Evolutionary conservation across 176 grass and related monocot species (phyloP).

Genomic region (Lolium multiflorum): DNA sequence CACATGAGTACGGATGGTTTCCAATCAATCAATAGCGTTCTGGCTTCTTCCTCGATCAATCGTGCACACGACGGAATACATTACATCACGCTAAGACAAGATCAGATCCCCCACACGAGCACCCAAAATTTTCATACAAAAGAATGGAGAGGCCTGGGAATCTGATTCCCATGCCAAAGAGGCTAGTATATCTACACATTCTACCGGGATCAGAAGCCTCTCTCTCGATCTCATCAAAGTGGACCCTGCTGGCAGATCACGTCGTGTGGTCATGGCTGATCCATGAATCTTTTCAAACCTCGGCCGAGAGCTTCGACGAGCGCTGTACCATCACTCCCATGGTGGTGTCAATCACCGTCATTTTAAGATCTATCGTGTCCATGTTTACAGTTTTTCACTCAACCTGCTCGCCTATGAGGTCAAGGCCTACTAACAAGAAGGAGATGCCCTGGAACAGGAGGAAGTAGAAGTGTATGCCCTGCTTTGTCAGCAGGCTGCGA

Average conservation of each 20-base stretch:
- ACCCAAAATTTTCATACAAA: slow-evolving; percentile 68
- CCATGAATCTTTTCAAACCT: slow-evolving; percentile 28
- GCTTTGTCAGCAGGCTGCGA: slow-evolving; percentile 90
- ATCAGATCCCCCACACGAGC: slow-evolving; percentile 37
- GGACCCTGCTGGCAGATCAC: slow-evolving; percentile 20
- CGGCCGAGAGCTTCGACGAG: slow-evolving; percentile 34
- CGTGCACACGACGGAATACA: not conserved
- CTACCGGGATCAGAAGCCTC: not conserved
- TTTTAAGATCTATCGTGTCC: slow-evolving; percentile 40
- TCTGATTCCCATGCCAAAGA: slow-evolving; percentile 44
- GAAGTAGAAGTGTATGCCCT: slow-evolving; percentile 99
- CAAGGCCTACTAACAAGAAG: slow-evolving; percentile 93
- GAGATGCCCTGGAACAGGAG: slow-evolving; percentile 97
- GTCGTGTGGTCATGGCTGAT: slow-evolving; percentile 16
- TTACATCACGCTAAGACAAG: slow-evolving; percentile 36
- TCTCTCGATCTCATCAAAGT: slow-evolving; percentile 9
- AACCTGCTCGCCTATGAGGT: slow-evolving; percentile 98
- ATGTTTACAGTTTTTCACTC: slow-evolving; percentile 53
- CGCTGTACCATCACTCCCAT: not conserved
- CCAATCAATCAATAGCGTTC: slow-evolving; percentile 11
- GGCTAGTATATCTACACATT: slow-evolving; percentile 54
- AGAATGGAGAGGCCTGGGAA: slow-evolving; percentile 44
- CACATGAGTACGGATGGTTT: not conserved
- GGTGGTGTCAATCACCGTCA: not conserved
- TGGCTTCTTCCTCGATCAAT: slow-evolving; percentile 8